A percentile compares a stretch with the other conserved stretches of the same genome.
These are phyloP conservation scores for Dactylellina parvicollis DNA, from an alignment of 2,329 filamentous ascomycete species.

Conservation along the genomic window DNA sequence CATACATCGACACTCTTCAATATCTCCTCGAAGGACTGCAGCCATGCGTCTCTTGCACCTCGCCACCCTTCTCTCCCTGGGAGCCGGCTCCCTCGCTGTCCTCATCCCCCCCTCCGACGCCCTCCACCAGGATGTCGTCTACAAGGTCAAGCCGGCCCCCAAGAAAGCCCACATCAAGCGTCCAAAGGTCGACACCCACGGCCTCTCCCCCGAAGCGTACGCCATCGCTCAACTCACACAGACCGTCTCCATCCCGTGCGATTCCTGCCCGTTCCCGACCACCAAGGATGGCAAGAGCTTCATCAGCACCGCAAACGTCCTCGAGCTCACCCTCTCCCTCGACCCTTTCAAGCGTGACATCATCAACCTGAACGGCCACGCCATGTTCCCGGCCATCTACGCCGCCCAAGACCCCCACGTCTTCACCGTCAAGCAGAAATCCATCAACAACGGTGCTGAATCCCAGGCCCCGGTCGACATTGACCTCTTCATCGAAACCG, in stretches of 20 bases:
- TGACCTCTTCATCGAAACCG: constrained; percentile 53
- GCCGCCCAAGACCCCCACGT: constrained; percentile 4
- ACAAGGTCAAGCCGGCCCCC: constrained; percentile 28
- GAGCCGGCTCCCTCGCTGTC: constrained; percentile 51
- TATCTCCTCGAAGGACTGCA: background rate
- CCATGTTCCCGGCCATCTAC: constrained; percentile 48
- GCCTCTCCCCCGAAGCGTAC: constrained; percentile 36
- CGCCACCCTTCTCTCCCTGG: constrained; percentile 44
- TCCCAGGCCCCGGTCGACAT: constrained; percentile 38
- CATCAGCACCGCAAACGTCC: constrained; percentile 31
- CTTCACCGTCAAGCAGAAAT: constrained; percentile 37
- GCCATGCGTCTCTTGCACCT: constrained; percentile 45
- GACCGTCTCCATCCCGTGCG: constrained; percentile 31
- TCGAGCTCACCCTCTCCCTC: constrained; percentile 32
- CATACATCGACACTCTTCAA: background rate
- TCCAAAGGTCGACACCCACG: constrained; percentile 43
- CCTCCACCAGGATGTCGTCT: constrained; percentile 25
- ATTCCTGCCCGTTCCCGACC: constrained; percentile 47
- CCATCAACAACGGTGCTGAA: constrained; percentile 31
- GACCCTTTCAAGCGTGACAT: constrained; percentile 30
- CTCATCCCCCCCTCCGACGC: constrained; percentile 45
- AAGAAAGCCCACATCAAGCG: constrained; percentile 5
- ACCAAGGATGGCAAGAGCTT: constrained; percentile 19
- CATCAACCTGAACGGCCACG: constrained; percentile 36
- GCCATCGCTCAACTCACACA: constrained; percentile 36